Evolutionary conservation across 495 filamentous ascomycete genomes (phyloP), one percentile per base, ranked within the genome.

Genomic region (Penicillium lividum): DNA sequence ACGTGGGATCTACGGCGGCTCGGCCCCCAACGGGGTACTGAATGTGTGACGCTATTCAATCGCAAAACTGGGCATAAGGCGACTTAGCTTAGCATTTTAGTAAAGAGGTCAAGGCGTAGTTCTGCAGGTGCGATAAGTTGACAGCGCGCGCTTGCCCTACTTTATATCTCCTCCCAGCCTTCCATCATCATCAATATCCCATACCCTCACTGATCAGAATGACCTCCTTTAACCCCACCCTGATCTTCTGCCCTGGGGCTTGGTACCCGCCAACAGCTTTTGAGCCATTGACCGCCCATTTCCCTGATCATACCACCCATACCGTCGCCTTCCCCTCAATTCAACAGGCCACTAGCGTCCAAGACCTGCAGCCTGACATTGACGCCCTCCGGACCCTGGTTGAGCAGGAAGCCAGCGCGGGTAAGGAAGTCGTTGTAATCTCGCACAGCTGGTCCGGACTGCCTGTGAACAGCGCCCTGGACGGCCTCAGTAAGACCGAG

Each of bases 391-490:
- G 72, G 13, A 47, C 59, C 3, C 49, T 69, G 0, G 66, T 75
- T 28, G 63, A 68, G 29, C 40, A 52, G 5, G 73, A 67, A 46
- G 62, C 60, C 25, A 51, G 69, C 11, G 65, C 57, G 0, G 72
- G 73, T 6, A 57, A 68, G 27, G 73, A 77, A n/a, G 66, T 78
- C 11, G 51, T 77, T 10, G 44, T 78, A 27, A 51, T 78, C 28
- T 61, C 67, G 31, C 75, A 78, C 62, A 80, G 78, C 38, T 84
- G 82, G 70, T 72, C 80, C 30, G 82, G 82, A 5, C 55, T 80
- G 10, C 77, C 82, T 0, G 79, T 77, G 7, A 74, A 67, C 61
- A 80, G 76, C 51, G 79, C 80, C 4, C 62, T 83, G 38, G 73
- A 76, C 33, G 79, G 73, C 0, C 62, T 79, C n/a, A 76, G 71